Conservation (phyloP, 2,329 filamentous ascomycete genomes). For the Colletotrichum gloeosporioides region DNA sequence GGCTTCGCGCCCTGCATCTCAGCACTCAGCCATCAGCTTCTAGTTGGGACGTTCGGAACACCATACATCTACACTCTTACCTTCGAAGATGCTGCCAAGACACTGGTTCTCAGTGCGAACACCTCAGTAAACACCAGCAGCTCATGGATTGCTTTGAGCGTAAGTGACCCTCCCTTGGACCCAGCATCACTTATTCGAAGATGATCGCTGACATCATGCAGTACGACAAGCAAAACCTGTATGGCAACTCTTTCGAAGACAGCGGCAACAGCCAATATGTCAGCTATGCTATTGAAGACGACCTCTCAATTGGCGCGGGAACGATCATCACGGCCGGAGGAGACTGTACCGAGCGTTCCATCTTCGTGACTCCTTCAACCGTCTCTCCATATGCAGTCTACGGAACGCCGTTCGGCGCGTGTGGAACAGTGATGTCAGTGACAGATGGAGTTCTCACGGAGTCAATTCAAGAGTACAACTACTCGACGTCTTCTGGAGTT, state of each 20-base stretch:
- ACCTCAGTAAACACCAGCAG: background rate
- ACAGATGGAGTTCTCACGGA: background rate
- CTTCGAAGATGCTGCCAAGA: background rate
- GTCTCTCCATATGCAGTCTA: background rate
- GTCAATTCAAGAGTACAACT: background rate
- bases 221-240: background rate
- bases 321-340: background rate
- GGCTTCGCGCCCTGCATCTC: background rate
- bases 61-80: background rate
- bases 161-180: background rate
- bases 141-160: background rate
- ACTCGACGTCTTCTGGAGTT: background rate
- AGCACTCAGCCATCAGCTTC: background rate
- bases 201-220: background rate
- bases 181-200: background rate
- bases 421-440: constrained; percentile 1
- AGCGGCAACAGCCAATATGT: background rate
- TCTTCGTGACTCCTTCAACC: background rate
- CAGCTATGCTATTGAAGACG: background rate
- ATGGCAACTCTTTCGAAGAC: background rate
- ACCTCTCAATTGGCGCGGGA: background rate
- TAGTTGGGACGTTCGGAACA: background rate
- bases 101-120: background rate
- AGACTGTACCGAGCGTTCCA: background rate
- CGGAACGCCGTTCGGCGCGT: background rate